Conservation (phyloP, 2,329 filamentous ascomycete species). For the Aspergillus pseudonomiae region DNA sequence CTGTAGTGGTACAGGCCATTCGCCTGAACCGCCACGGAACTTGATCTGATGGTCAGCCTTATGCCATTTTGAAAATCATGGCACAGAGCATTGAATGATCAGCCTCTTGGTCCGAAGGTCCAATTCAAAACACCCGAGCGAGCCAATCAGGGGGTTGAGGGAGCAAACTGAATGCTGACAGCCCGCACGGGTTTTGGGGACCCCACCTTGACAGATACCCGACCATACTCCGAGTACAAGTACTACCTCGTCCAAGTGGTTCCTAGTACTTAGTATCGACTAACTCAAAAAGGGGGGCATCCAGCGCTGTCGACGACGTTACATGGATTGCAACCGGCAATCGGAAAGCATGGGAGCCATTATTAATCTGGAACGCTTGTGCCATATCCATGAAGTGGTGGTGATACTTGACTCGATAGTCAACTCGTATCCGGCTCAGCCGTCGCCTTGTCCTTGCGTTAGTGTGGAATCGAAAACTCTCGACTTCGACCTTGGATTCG, state of each 20-base stretch:
- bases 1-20: background rate
- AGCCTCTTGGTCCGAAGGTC: background rate
- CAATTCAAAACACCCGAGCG: background rate
- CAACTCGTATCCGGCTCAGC: conserved; percentile 17
- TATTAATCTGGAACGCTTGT: background rate
- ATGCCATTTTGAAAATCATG: background rate
- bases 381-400: background rate
- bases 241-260: too few relatives aligned
- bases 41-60: conserved; percentile 7
- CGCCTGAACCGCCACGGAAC: background rate
- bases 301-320: background rate
- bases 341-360: background rate
- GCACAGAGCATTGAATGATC: background rate
- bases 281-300: background rate
- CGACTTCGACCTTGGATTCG: conserved; percentile 6
- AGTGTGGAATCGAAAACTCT: conserved; percentile 2
- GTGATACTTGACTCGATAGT: conserved; percentile 3
- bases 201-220: background rate
- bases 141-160: conserved; percentile 3
- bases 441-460: conserved; percentile 5
- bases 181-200: conserved; percentile 7
- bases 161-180: conserved; percentile 20
- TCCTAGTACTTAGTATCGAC: too few relatives aligned
- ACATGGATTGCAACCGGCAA: background rate
- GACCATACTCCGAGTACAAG: background rate